Evolutionary conservation across 345 rosid genomes (phyloP), one percentile per base, ranked within the genome.

Genomic region (Syzygium aromaticum): DNA sequence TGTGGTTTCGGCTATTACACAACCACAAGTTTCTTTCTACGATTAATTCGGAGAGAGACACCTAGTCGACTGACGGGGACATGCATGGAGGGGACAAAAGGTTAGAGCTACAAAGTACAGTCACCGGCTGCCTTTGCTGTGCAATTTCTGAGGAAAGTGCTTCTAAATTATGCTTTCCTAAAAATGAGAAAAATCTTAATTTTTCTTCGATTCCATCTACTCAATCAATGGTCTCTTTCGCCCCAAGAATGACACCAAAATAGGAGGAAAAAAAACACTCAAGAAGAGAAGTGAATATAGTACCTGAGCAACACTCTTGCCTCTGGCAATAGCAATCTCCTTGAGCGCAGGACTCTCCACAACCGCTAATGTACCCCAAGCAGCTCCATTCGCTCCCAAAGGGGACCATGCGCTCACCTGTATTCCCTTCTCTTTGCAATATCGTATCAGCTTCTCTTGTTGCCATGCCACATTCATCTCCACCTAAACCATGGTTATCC

Each of bases 401-500:
- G 89, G 88, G 23, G 91, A 89, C 87, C 85, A 89, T 23, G 89
- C 89, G 57, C 83, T 88, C 33, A 88, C 67, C 15, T 86, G 87
- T 16, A 88, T 86, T 8, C 88, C 88, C 46, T 88, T 88, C 73
- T 56, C 89, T 8, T 33, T 84, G 87, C 89, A 88, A 78, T 28
- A 89, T 40, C 43, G 67, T 49, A 84, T 63, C 23, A 87, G 22
- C 67, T 67, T 86, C 87, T 88, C 84, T 63, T 89, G 91, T 82
- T 77, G 87, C 89, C 91, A 87, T 11, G 85, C 91, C 22, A 84
- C 85, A 22, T 89, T 77, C 89, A 89, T 86, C 77, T 89, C 89
- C 49, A 88, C 88, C 88, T 85, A 33, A 43, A 85, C 5, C 54
- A 51, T 1, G 57, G 14, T 11, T 17, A 38, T 33, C 80, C 80